A percentile compares a stretch with the other conserved stretches of the same genome.
phyloP scores from a whole-genome alignment of 148 eudicot species.

The Bassia scoparia region DNA sequence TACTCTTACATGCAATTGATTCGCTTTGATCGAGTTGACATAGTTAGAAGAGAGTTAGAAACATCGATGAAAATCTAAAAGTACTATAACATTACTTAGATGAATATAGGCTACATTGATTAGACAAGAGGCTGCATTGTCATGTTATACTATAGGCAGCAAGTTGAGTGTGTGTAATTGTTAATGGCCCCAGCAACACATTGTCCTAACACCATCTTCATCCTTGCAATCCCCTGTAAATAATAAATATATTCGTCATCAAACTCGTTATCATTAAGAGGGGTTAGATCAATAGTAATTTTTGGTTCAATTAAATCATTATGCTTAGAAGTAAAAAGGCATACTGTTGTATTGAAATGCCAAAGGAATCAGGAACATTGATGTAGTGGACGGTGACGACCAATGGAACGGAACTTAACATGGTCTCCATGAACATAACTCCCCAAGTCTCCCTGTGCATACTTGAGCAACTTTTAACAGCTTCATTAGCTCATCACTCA shows the following conservation, averaged over 20 bases:
- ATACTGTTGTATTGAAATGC: conserved; percentile 58
- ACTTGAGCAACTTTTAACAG: conserved; percentile 47
- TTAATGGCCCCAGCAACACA: conserved; percentile 84
- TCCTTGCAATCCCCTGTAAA: conserved; percentile 73
- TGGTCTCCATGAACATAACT: conserved; percentile 58
- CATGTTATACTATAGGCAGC: conserved; percentile 34
- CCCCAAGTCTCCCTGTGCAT: conserved; percentile 38
- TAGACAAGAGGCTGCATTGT: conserved; percentile 22
- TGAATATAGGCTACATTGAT: too few relatives aligned
- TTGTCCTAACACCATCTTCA: conserved; percentile 57
- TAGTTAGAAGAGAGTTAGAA: too few relatives aligned
- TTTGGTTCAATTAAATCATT: too few relatives aligned
- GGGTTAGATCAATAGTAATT: too few relatives aligned
- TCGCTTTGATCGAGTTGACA: too few relatives aligned
- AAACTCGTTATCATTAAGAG: background rate
- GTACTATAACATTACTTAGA: too few relatives aligned
- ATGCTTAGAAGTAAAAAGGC: background rate
- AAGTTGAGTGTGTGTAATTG: conserved; percentile 79
- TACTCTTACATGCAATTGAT: too few relatives aligned
- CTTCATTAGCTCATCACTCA: conserved; percentile 55
- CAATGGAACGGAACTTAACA: conserved; percentile 66
- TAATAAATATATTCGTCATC: background rate
- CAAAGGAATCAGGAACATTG: conserved; percentile 73
- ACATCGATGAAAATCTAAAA: too few relatives aligned
- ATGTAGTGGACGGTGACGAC: conserved; percentile 76